Evolutionary conservation across 257 asterid species (phyloP), one percentile per base, ranked within the genome.

Genomic region (Osmanthus fragrans): DNA sequence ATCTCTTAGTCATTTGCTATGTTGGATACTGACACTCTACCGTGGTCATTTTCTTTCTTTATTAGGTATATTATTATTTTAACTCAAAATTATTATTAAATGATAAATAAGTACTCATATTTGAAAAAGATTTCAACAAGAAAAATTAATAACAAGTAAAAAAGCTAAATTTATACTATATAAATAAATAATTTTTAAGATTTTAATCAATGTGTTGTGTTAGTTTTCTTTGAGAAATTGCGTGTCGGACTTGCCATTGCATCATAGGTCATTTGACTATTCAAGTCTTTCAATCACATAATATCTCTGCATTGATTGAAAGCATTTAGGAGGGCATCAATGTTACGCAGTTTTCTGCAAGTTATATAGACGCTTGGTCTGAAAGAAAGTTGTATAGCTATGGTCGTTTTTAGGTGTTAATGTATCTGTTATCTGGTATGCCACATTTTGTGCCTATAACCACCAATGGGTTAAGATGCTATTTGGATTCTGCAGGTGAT

Each of bases 401-500:
- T 13, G n/a, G 39, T 18, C n/a, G 27, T 29, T n/a, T 75, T 29
- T 75, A 40, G 47, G 51, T 68, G 12, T 11, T 40, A 76, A 54
- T 79, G 69, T 21, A 71, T 25, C 58, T 27, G 56, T 33, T 15
- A n/a, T 10, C 27, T 18, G 7, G 49, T 73, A 56, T 75, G 67
- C 32, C 47, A 68, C 60, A 30, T 47, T 42, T 70, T 80, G 5
- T 60, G 16, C 58, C 58, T 51, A 36, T 76, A n/a, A 12, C 40
- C 30, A 33, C 39, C 68, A 77, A 30, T 45, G 73, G 58, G 29
- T 71, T 79, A 32, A 60, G 72, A 33, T 69, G 30, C 73, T 75
- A 67, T 81, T 82, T 39, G 32, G 71, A 76, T 74, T 45, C 39
- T 68, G 37, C 89, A 92, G 97, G 97, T 93, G 80, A 90, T 93